A percentile compares a stretch with the other conserved stretches of the same genome.
Conservation (phyloP, 78 protist species). For the Emiliania huxleyi region DNA sequence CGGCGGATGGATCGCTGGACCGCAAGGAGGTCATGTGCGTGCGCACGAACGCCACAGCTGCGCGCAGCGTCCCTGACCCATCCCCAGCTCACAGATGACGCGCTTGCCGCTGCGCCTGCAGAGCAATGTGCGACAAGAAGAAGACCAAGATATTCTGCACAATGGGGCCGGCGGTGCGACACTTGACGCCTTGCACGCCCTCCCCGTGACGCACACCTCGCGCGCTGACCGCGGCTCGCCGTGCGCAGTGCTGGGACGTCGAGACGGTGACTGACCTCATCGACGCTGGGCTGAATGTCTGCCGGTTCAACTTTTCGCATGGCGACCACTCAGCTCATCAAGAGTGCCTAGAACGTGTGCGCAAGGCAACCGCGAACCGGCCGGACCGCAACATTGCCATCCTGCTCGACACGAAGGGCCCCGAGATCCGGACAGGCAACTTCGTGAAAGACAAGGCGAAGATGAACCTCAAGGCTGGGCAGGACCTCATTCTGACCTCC, state of each 20-base stretch:
- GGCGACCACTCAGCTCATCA: slow-evolving; percentile 58
- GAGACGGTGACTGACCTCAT: no score
- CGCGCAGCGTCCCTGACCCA: no score
- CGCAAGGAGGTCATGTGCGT: no score
- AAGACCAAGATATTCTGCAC: not conserved
- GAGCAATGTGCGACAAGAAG: no score
- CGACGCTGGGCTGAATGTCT: slow-evolving; percentile 73
- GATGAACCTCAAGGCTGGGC: not conserved
- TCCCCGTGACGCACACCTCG: no score
- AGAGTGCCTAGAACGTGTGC: slow-evolving; percentile 13
- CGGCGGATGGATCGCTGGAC: no score
- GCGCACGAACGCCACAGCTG: no score
- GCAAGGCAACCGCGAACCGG: slow-evolving; percentile 4
- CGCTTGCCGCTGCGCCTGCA: no score
- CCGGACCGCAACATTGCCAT: slow-evolving; percentile 36
- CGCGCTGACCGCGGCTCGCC: not conserved
- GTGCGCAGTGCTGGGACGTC: not conserved
- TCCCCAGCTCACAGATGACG: no score
- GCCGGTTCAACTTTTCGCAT: slow-evolving; percentile 82
- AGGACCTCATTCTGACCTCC: not conserved
- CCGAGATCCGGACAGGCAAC: slow-evolving; percentile 70
- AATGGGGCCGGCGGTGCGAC: not conserved
- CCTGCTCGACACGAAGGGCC: slow-evolving; percentile 71
- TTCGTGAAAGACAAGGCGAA: not conserved
- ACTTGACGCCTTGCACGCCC: not conserved